phyloP scores from a whole-genome alignment of 352 stramenopile species.

The Phytophthora melonis region DNA sequence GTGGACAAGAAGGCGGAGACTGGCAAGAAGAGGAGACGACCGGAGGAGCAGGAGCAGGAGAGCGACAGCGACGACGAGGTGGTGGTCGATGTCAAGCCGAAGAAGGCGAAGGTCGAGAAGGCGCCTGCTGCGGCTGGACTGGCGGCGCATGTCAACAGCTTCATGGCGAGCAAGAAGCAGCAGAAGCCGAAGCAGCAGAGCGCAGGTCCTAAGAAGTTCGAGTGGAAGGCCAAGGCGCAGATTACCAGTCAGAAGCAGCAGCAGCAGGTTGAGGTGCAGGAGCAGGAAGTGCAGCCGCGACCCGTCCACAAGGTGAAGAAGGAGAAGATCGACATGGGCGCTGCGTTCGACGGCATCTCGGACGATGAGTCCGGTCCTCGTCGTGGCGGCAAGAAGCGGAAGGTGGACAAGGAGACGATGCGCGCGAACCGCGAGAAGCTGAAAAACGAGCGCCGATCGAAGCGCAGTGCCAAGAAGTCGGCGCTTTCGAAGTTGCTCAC shows the following conservation, averaged over 20 bases:
- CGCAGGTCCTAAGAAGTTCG: conserved; percentile 30
- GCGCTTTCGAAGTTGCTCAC: conserved; percentile 60
- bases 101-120: conserved; percentile 20
- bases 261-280: conserved; percentile 8
- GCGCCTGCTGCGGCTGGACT: conserved; percentile 26
- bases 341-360: conserved; percentile 71
- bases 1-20: conserved; percentile 30
- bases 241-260: conserved; percentile 10
- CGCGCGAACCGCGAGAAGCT: conserved; percentile 70
- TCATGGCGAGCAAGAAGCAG: conserved; percentile 32
- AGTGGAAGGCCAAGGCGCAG: conserved; percentile 45
- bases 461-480: conserved; percentile 69
- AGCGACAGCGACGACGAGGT: conserved; percentile 38
- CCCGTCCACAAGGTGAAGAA: conserved; percentile 42
- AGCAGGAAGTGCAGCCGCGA: conserved; percentile 14
- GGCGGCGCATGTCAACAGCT: conserved; percentile 51
- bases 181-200: conserved; percentile 15
- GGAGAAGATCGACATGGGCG: conserved; percentile 81
- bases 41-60: conserved; percentile 36
- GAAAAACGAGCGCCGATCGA: conserved; percentile 55
- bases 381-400: conserved; percentile 34
- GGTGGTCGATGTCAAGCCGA: conserved; percentile 23
- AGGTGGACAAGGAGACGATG: conserved; percentile 65
- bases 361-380: conserved; percentile 45
- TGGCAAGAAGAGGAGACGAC: conserved; percentile 43